Evolutionary conservation across 78 protist species (phyloP).

Genomic region (Chrysochromulina tobinii): DNA sequence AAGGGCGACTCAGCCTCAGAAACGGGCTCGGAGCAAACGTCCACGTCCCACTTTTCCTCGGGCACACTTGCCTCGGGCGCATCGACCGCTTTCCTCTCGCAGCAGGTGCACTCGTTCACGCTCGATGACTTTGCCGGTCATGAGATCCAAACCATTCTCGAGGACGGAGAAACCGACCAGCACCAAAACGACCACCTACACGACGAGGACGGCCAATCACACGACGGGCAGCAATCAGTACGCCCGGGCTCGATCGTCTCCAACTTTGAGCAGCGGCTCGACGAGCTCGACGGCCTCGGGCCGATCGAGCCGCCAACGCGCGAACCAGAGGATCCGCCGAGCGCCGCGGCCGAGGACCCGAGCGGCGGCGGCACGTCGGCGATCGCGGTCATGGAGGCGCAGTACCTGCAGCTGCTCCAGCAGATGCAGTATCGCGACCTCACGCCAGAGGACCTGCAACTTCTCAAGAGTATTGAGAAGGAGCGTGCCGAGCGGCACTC

Average conservation of each 20-base stretch:
- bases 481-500: no score
- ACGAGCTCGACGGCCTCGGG: background rate
- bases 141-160: background rate
- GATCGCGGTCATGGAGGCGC: no score
- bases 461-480: no score
- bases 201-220: background rate
- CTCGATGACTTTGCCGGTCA: conserved; percentile 12
- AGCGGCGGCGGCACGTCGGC: no score
- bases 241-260: background rate
- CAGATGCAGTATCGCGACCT: no score
- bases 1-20: background rate
- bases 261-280: background rate
- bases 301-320: no score
- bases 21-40: background rate
- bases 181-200: background rate
- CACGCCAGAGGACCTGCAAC: no score
- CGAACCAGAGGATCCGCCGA: no score
- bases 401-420: no score
- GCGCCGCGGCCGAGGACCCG: no score
- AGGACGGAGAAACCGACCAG: background rate
- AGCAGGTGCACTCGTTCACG: background rate
- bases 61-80: conserved; percentile 3
- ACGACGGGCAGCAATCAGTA: background rate
- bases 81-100: background rate
- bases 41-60: background rate